phyloP scores from a whole-genome alignment of 768 basidiomycete genomes.

The Auriculariales sp. region DNA sequence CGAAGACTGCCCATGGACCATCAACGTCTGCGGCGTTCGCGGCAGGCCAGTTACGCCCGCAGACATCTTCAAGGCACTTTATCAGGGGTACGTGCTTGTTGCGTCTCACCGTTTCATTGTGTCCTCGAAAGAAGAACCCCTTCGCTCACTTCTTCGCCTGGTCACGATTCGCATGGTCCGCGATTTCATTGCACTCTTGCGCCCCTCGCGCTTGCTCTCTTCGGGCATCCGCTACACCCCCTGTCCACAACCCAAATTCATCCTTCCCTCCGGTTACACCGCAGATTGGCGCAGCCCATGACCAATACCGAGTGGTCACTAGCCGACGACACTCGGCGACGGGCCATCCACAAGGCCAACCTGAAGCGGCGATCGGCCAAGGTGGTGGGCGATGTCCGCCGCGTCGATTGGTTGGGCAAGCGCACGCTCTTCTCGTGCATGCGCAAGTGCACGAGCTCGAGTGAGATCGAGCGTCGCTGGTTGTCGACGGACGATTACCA shows the following conservation, averaged over 20 bases:
- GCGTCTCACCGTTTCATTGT: too few relatives aligned
- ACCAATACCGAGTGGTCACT: slow-evolving; percentile 1
- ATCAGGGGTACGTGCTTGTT: background rate
- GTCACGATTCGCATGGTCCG: too few relatives aligned
- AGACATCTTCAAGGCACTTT: background rate
- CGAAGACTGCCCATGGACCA: background rate
- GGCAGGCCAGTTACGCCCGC: background rate
- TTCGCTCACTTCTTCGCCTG: too few relatives aligned
- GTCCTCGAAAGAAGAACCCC: too few relatives aligned
- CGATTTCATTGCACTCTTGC: too few relatives aligned
- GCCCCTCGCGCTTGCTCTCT: too few relatives aligned
- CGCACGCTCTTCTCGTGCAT: slow-evolving; percentile 27
- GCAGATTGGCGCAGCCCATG: background rate
- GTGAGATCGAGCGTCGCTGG: background rate
- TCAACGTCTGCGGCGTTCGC: background rate
- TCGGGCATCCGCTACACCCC: background rate
- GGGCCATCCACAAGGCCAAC: slow-evolving; percentile 8
- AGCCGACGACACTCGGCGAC: slow-evolving; percentile 30
- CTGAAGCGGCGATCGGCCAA: slow-evolving; percentile 5
- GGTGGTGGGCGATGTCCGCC: slow-evolving; percentile 19
- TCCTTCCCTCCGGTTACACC: too few relatives aligned
- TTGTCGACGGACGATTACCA: background rate
- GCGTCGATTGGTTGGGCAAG: slow-evolving; percentile 54
- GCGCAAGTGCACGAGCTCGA: background rate
- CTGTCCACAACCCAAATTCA: too few relatives aligned